Percentiles rank a stretch among this genome's conserved stretches.
These are phyloP conservation scores for Delitschia confertaspora DNA, from an alignment of 495 filamentous ascomycete genomes.

Conservation along the genomic window DNA sequence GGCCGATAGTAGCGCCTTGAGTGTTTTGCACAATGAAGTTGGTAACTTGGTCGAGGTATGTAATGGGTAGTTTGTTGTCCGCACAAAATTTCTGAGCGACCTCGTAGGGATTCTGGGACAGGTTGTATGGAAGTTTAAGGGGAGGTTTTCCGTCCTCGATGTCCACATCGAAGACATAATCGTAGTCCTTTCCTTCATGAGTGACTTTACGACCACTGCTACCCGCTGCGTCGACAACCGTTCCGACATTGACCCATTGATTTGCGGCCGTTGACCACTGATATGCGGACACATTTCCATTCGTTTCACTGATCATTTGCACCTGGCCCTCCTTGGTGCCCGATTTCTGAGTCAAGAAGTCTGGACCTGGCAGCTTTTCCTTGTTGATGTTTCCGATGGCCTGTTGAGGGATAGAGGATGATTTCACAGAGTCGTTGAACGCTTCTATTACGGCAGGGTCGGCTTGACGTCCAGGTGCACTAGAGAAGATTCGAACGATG, in stretches of 20 bases:
- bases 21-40: constrained; percentile 90
- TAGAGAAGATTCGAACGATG: constrained; percentile 74
- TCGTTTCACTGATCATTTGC: constrained; percentile 72
- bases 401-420: constrained; percentile 78
- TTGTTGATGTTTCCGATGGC: constrained; percentile 77
- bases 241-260: constrained; percentile 81
- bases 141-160: constrained; percentile 93
- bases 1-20: constrained; percentile 71
- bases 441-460: constrained; percentile 46
- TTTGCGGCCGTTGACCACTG: constrained; percentile 42
- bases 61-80: constrained; percentile 82
- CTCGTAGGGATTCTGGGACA: constrained; percentile 86
- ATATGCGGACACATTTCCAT: constrained; percentile 56
- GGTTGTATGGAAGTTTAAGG: constrained; percentile 87
- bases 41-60: constrained; percentile 86
- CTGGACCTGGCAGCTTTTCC: constrained; percentile 75
- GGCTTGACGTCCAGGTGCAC: constrained; percentile 62
- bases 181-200: constrained; percentile 81
- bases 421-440: constrained; percentile 73
- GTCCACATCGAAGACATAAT: constrained; percentile 97
- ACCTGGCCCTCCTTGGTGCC: constrained; percentile 93
- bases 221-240: constrained; percentile 81
- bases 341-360: constrained; percentile 67
- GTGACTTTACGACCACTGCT: constrained; percentile 66
- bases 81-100: constrained; percentile 84